phyloP scores from a whole-genome alignment of 148 eudicot genomes.

The Silene uniflora region DNA sequence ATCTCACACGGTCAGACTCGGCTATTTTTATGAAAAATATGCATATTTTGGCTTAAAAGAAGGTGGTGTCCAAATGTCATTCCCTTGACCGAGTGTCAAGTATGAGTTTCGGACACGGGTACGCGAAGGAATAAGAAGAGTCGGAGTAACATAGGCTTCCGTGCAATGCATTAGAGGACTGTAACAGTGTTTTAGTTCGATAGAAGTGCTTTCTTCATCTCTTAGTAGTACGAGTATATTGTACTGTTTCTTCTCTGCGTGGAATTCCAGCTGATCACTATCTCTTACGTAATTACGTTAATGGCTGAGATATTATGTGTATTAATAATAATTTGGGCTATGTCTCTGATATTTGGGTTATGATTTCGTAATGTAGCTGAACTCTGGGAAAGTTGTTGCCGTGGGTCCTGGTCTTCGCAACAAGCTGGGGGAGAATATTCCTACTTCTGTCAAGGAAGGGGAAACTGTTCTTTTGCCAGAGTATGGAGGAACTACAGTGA shows the following conservation, averaged over 20 bases:
- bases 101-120: too few species aligned
- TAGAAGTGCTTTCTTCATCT: not conserved
- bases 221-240: not conserved
- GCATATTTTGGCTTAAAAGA: too few species aligned
- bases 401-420: constrained; percentile 70
- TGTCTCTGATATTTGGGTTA: not conserved
- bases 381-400: constrained; percentile 77
- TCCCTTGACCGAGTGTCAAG: too few species aligned
- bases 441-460: constrained; percentile 73
- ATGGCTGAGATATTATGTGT: not conserved
- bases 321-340: not conserved
- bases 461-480: constrained; percentile 84
- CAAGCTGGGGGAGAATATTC: constrained; percentile 48
- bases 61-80: too few species aligned
- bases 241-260: not conserved
- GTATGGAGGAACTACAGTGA: constrained; percentile 75
- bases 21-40: too few species aligned
- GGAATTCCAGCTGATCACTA: not conserved
- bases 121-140: too few species aligned
- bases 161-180: too few species aligned
- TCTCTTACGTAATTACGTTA: too few species aligned
- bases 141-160: too few species aligned
- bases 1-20: too few species aligned
- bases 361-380: constrained; percentile 41
- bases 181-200: too few species aligned